These are phyloP conservation scores for Blastomyces gilchristii DNA, from an alignment of 2,329 filamentous ascomycete genomes.

Conservation along the genomic window DNA sequence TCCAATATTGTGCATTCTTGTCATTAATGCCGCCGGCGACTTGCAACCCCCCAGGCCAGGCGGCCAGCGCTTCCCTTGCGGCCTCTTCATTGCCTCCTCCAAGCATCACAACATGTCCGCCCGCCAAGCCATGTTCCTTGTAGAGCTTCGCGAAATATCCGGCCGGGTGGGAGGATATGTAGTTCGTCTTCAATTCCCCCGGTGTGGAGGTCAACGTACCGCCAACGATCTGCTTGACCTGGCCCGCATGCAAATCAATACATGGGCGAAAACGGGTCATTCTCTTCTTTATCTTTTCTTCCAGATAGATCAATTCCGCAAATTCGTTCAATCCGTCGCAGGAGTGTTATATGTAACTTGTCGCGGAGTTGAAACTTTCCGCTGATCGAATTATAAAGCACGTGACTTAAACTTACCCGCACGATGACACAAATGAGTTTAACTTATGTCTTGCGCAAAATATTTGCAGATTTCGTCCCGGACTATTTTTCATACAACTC, in stretches of 20 bases:
- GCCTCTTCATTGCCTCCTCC: conserved; percentile 77
- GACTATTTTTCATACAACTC: neutral
- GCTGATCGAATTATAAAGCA: neutral
- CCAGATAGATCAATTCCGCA: neutral
- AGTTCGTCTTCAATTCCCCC: conserved; percentile 72
- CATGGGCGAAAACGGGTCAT: conserved; percentile 96
- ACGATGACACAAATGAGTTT: neutral
- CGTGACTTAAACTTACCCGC: neutral
- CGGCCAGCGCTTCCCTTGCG: conserved; percentile 61
- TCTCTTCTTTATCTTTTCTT: conserved; percentile 14
- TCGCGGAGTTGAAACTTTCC: neutral
- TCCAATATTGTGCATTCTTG: conserved; percentile 73
- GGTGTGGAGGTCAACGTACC: conserved; percentile 68
- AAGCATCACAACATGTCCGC: conserved; percentile 94
- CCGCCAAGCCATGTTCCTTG: conserved; percentile 58
- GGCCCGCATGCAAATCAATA: conserved; percentile 93
- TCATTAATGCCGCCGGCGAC: conserved; percentile 91
- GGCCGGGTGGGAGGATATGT: conserved; percentile 74
- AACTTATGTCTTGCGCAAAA: neutral
- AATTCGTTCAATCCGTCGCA: neutral
- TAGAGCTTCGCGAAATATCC: conserved; percentile 76
- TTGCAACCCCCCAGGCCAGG: conserved; percentile 74
- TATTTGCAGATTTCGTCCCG: neutral
- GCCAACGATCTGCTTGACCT: conserved; percentile 97
- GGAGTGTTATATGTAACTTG: neutral